phyloP scores from a whole-genome alignment of 169 alveolate genomes.

The Cystoisospora suis region DNA sequence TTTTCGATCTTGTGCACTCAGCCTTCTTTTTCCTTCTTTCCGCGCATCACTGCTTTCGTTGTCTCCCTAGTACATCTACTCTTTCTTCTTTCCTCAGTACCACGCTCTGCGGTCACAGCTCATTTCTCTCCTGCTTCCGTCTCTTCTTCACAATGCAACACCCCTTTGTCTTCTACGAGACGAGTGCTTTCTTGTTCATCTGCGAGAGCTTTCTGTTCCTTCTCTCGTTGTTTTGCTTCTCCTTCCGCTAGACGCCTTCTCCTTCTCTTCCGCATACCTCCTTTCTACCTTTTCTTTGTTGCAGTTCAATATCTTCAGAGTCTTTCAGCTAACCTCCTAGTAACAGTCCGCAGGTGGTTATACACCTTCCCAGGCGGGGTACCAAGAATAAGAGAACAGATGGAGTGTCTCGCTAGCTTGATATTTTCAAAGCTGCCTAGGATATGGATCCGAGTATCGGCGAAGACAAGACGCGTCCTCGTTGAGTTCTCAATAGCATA shows the following conservation, averaged over 20 bases:
- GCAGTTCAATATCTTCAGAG: constrained; percentile 24
- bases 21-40: background rate
- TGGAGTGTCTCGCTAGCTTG: constrained; percentile 96
- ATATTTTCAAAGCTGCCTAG: constrained; percentile 93
- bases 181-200: too few species aligned
- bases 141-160: background rate
- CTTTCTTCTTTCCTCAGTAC: background rate
- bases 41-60: background rate
- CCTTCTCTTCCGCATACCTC: background rate
- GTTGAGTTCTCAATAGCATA: constrained; percentile 99
- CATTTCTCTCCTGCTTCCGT: background rate
- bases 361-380: constrained; percentile 71
- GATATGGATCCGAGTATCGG: constrained; percentile 88
- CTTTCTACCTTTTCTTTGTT: background rate
- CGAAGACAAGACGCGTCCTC: constrained; percentile 96
- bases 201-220: too few species aligned
- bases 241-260: background rate
- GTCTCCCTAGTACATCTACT: background rate
- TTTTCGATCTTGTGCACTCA: too few species aligned
- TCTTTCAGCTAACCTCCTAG: constrained; percentile 70
- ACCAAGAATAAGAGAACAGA: constrained; percentile 94
- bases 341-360: constrained; percentile 70
- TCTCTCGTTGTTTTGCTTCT: background rate
- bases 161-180: background rate
- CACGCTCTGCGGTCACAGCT: background rate